Evolutionary conservation across 306 rosid species (phyloP), one percentile per base, ranked within the genome.

Genomic region (Geum urbanum): DNA sequence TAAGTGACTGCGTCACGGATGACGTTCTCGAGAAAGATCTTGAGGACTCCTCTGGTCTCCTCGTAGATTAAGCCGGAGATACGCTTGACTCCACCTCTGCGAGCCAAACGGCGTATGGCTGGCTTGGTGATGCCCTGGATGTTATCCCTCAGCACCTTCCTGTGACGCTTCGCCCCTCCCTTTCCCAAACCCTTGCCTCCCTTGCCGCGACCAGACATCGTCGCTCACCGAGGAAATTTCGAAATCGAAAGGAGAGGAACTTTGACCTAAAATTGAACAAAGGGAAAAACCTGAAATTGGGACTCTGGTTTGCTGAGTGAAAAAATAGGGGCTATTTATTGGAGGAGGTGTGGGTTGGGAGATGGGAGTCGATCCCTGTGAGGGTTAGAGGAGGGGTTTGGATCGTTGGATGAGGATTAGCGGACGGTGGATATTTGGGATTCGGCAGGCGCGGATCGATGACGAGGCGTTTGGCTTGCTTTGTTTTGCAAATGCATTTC

Each of bases 91-190:
- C 89, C 92, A 14, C 92, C 89, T 18, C 92, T 63, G 1, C 92
- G 87, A 69, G 89, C 89, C 73, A 87, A n/a, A 6, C 89, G 89
- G 3, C 92, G 76, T 20, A 87, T 88, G 0, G 90, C 88, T 0
- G 88, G 90, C 66, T 88, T 88, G 2, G 90, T 88, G 32, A 86
- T 86, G 35, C 91, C 91, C 69, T 87, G 91, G 56, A 87, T 85
- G 82, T 87, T 87, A 44, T 87, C 92, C 0, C 87, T 72, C 7
- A 87, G 72, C 6, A 87, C 89, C 83, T 87, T 87, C 62, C 92
- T 81, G 57, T 86, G 95, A 0, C 95, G 86, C 67, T 88, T 86
- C 0, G 95, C 95, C 68, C 95, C 91, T 59, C 95, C 95, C 68
- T 88, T 88, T 3, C 95, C 95, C 72, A 88, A 66, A 0, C 91